Evolutionary conservation across 2,329 filamentous ascomycete genomes (phyloP), one percentile per base, ranked within the genome.

Genomic region (Diaporthe longicolla): DNA sequence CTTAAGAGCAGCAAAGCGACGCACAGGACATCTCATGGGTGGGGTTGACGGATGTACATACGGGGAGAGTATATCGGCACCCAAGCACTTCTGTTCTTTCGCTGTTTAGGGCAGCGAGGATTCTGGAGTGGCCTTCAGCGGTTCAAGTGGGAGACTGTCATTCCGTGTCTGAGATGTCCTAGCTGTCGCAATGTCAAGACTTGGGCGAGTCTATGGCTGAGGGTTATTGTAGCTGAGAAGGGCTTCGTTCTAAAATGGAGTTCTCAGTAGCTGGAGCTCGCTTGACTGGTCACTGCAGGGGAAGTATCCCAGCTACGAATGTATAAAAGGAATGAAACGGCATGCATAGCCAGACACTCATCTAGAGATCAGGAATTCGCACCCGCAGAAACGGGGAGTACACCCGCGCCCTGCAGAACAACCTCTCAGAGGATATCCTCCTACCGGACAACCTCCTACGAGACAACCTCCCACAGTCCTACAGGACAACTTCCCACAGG

Each of bases 151-250:
- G 29, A 32, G 21, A 29, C 15, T 15, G 19, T 4, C 26, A 15
- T 19, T 21, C 13, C 32, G 48, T 40, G 15, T 40, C n/a, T 21
- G 48, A 40, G 63, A 32, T 68, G 48, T 24, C 7, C 10, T 17
- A 24, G 26, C 29, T 50, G 43, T 66, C n/a, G n/a, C 32, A 19
- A 40, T 40, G 48, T 13, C 9, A 26, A 19, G 48, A 32, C 3
- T 37, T 29, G 26, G 48, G 32, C 13, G 11, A 19, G 26, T 7
- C 32, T 37, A 24, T 35, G 32, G n/a, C 63, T 68, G 13, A 13
- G 40, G 52, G 61, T 29, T 11, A 37, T 24, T 66, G n/a, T 68
- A 35, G 45, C 61, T 52, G 45, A 66, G 13, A 13, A 24, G 29
- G 61, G 21, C 43, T 24, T 8, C 7, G 19, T 52, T 52, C 15